These are phyloP conservation scores for Spathaspora gorwiae DNA, from an alignment of 805 yeast species.

Conservation along the genomic window DNA sequence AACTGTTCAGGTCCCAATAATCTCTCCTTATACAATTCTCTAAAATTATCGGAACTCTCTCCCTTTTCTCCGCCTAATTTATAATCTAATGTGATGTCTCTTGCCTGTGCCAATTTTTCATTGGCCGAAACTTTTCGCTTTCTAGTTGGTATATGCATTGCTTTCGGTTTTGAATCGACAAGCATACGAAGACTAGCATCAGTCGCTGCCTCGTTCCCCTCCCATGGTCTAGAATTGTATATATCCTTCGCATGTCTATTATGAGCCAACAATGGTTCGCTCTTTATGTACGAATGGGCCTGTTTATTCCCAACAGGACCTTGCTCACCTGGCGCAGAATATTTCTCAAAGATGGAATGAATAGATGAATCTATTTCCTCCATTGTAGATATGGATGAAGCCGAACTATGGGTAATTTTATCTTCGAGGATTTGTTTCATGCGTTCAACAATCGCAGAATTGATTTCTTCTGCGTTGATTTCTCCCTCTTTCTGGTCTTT, in stretches of 20 bases:
- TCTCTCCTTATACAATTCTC: constrained; percentile 59
- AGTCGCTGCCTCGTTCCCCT: constrained; percentile 21
- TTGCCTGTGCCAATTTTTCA: constrained; percentile 51
- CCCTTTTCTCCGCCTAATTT: constrained; percentile 21
- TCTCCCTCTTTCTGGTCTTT: no score
- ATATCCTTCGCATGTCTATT: constrained; percentile 29
- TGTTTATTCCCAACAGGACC: constrained; percentile 4
- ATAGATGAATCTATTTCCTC: background rate
- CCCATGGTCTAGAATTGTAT: constrained; percentile 27
- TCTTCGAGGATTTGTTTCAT: constrained; percentile 31
- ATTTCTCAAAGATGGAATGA: background rate
- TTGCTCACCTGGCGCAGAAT: background rate
- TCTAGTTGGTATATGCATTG: constrained; percentile 10
- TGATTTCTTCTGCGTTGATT: constrained; percentile 4
- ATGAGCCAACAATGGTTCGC: constrained; percentile 23
- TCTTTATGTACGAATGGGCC: constrained; percentile 19
- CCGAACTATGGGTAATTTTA: constrained; percentile 13
- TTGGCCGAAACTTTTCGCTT: constrained; percentile 8
- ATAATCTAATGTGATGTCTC: constrained; percentile 65
- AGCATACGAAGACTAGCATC: constrained; percentile 30
- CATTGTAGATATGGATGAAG: constrained; percentile 2
- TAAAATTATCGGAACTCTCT: constrained; percentile 46
- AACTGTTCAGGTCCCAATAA: constrained; percentile 55
- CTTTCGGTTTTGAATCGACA: constrained; percentile 25
- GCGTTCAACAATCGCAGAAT: constrained; percentile 27